Percentiles rank a stretch among this genome's conserved stretches.
Evolutionary conservation across 306 rosid genomes (phyloP).

Genomic region (Prinsepia uniflora): DNA sequence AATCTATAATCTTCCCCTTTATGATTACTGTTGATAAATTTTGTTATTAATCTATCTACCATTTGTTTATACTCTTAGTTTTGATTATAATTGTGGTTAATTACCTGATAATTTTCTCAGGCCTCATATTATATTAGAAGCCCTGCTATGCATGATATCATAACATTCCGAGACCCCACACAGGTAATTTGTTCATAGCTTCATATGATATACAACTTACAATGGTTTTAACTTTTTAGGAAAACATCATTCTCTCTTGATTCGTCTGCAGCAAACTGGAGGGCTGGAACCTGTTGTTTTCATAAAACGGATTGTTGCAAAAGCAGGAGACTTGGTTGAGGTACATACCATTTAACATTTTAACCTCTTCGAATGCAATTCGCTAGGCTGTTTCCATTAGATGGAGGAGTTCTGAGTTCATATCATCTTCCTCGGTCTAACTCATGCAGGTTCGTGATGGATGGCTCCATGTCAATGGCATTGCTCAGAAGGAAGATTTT

Average conservation of each 20-base stretch:
- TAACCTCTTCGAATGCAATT: not conserved
- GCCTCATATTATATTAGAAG: conserved; percentile 64
- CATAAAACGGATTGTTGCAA: conserved; percentile 87
- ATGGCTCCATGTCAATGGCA: conserved; percentile 67
- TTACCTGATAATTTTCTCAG: conserved; percentile 38
- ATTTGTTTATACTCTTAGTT: not conserved
- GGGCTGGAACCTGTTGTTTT: conserved; percentile 43
- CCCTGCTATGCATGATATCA: conserved; percentile 64
- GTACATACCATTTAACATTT: conserved; percentile 23
- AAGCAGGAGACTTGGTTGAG: conserved; percentile 78
- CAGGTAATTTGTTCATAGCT: conserved; percentile 43
- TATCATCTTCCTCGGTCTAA: not conserved
- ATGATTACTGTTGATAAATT: no score
- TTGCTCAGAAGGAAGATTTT: conserved; percentile 58
- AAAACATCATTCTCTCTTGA: conserved; percentile 25
- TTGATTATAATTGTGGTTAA: conserved; percentile 2
- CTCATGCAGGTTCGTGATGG: conserved; percentile 56
- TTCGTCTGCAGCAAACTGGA: conserved; percentile 44
- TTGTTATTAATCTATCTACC: not conserved
- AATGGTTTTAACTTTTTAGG: conserved; percentile 4
- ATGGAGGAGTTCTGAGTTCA: not conserved
- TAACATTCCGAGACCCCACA: conserved; percentile 74
- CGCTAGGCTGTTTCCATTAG: not conserved
- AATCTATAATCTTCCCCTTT: not conserved
- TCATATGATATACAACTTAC: conserved; percentile 12